Conservation (phyloP, 495 filamentous ascomycete species). For the Entonaema liquescens region DNA sequence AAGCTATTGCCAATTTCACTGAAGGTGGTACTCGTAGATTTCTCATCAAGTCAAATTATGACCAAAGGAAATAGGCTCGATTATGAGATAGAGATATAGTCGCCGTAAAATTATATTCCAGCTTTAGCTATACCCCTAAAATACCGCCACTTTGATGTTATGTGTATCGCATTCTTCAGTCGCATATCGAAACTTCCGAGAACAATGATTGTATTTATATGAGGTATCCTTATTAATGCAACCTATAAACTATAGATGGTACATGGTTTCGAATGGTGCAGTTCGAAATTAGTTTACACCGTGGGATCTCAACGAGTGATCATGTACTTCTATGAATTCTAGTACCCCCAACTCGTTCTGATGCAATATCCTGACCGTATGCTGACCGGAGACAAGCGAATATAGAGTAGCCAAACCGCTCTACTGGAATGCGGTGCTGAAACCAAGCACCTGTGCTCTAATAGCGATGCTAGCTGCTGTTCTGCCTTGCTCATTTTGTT, state of each 20-base stretch:
- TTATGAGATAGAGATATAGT: too few relatives aligned
- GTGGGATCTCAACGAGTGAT: conserved; percentile 31
- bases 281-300: conserved; percentile 19
- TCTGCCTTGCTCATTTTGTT: conserved; percentile 11
- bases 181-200: neutral
- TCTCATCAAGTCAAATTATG: too few relatives aligned
- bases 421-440: conserved; percentile 1
- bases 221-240: conserved; percentile 19
- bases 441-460: conserved; percentile 5
- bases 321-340: conserved; percentile 35
- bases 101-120: too few relatives aligned
- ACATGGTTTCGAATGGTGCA: conserved; percentile 9
- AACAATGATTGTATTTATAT: conserved; percentile 7
- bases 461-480: neutral
- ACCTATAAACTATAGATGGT: conserved; percentile 17
- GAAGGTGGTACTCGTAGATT: too few relatives aligned
- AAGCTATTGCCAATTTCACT: too few relatives aligned
- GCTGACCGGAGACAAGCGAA: conserved; percentile 11
- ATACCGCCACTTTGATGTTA: too few relatives aligned
- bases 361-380: conserved; percentile 30
- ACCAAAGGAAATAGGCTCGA: too few relatives aligned
- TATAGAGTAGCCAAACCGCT: conserved; percentile 8
- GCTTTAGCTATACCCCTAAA: too few relatives aligned
- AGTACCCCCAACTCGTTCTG: conserved; percentile 18
- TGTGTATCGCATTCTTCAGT: too few relatives aligned